A percentile compares a stretch with the other conserved stretches of the same genome.
Conservation (phyloP, 768 basidiomycete genomes). For the Lactarius indigo region DNA sequence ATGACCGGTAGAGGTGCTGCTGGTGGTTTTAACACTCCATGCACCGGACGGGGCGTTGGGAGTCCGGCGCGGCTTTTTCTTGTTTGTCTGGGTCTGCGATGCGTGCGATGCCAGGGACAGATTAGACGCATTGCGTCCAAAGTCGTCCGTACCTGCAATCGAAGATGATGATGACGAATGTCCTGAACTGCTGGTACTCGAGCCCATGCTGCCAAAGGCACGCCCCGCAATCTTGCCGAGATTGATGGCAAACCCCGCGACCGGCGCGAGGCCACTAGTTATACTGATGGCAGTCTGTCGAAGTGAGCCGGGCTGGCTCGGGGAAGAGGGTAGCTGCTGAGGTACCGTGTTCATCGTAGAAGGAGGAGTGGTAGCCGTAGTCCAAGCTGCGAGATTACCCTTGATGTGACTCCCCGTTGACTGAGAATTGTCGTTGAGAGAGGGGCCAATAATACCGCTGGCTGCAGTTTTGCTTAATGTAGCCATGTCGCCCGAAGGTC, state of each 20-base stretch:
- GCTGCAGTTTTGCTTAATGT: slow-evolving; percentile 42
- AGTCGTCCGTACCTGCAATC: slow-evolving; percentile 8
- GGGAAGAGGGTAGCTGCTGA: slow-evolving; percentile 29
- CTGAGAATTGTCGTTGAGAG: slow-evolving; percentile 32
- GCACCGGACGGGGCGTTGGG: slow-evolving; percentile 60
- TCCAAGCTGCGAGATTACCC: slow-evolving; percentile 48
- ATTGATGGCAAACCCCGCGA: slow-evolving; percentile 60
- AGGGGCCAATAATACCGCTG: slow-evolving; percentile 41
- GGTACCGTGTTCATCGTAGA: slow-evolving; percentile 31
- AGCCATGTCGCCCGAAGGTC: slow-evolving; percentile 33
- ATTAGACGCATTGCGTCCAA: slow-evolving; percentile 24
- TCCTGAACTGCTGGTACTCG: slow-evolving; percentile 7
- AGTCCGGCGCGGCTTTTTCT: slow-evolving; percentile 46
- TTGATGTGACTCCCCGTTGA: slow-evolving; percentile 43
- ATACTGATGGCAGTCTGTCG: slow-evolving; percentile 73
- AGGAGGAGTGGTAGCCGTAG: slow-evolving; percentile 27
- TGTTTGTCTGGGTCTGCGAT: slow-evolving; percentile 20
- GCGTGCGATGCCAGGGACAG: slow-evolving; percentile 21
- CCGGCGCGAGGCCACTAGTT: slow-evolving; percentile 62
- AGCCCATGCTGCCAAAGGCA: slow-evolving; percentile 21
- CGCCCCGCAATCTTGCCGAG: slow-evolving; percentile 52
- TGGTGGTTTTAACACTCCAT: slow-evolving; percentile 31
- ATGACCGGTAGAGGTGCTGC: slow-evolving; percentile 47
- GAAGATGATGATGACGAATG: slow-evolving; percentile 41
- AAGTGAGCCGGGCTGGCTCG: slow-evolving; percentile 33